phyloP scores from a whole-genome alignment of 2,329 filamentous ascomycete species.

The Colletotrichum noveboracense region DNA sequence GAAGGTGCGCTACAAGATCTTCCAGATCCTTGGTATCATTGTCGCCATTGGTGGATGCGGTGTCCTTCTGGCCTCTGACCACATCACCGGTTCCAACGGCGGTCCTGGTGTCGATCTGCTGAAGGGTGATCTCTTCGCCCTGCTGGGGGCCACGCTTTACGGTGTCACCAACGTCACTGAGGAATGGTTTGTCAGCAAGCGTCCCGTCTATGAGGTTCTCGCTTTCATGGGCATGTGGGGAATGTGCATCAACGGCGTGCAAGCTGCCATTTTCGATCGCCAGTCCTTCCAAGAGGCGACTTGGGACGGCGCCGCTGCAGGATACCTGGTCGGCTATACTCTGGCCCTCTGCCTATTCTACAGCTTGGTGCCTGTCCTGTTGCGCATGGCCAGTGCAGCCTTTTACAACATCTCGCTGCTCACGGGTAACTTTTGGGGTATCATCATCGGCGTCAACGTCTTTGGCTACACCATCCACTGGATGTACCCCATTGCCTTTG shows the following conservation, averaged over 20 bases:
- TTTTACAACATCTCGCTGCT: conserved; percentile 97
- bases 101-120: conserved; percentile 73
- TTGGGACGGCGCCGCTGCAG: conserved; percentile 73
- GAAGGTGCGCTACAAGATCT: conserved; percentile 85
- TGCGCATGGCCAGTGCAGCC: conserved; percentile 88
- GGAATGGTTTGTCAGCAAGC: conserved; percentile 89
- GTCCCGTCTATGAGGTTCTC: conserved; percentile 91
- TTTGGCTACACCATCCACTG: conserved; percentile 83
- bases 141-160: conserved; percentile 90
- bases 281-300: conserved; percentile 66
- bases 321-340: conserved; percentile 91
- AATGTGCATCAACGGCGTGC: conserved; percentile 88
- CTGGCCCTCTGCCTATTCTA: conserved; percentile 86
- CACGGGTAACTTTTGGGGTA: conserved; percentile 96
- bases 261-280: conserved; percentile 92
- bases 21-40: conserved; percentile 86
- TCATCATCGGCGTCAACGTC: conserved; percentile 88
- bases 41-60: conserved; percentile 92
- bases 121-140: conserved; percentile 91
- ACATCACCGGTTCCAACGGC: conserved; percentile 77
- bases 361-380: conserved; percentile 81
- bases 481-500: conserved; percentile 95
- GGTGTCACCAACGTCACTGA: conserved; percentile 90
- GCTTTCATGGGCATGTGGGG: conserved; percentile 90
- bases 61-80: conserved; percentile 84